phyloP scores from a whole-genome alignment of 495 filamentous ascomycete genomes.

The Parmelia sp. region DNA sequence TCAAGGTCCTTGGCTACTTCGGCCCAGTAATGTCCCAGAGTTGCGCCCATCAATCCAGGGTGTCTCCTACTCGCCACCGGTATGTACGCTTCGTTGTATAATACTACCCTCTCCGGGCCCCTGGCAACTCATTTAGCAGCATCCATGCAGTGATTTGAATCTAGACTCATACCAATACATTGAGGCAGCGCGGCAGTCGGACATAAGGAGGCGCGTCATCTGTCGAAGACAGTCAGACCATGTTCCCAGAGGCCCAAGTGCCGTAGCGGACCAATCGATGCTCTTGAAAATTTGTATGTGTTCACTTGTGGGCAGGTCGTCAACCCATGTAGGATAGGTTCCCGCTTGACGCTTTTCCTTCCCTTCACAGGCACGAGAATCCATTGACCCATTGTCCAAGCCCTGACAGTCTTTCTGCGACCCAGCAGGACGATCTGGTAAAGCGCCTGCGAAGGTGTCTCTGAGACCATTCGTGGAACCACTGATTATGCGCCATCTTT shows the following conservation, averaged over 20 bases:
- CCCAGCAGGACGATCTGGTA: background rate
- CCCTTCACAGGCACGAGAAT: background rate
- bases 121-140: background rate
- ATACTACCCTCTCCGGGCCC: slow-evolving; percentile 56
- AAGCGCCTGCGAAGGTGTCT: slow-evolving; percentile 37
- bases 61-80: slow-evolving; percentile 61
- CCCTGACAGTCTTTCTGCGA: background rate
- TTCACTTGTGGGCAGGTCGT: slow-evolving; percentile 11
- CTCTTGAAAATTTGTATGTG: slow-evolving; percentile 60
- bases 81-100: slow-evolving; percentile 68
- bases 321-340: slow-evolving; percentile 43
- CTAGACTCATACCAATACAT: slow-evolving; percentile 30
- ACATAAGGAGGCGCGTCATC: slow-evolving; percentile 63
- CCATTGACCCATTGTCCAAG: background rate
- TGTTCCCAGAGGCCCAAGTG: slow-evolving; percentile 55
- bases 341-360: background rate
- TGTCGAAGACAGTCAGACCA: slow-evolving; percentile 55
- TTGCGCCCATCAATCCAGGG: slow-evolving; percentile 57
- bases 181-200: slow-evolving; percentile 59
- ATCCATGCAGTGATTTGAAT: background rate
- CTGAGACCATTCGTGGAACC: slow-evolving; percentile 60
- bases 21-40: slow-evolving; percentile 33
- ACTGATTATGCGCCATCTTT: slow-evolving; percentile 4
- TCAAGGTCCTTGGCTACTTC: background rate
- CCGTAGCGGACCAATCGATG: slow-evolving; percentile 56